Percentiles rank a stretch among this genome's conserved stretches.
Conservation (phyloP, 2,329 filamentous ascomycete species). For the Pleurostoma richardsiae region DNA sequence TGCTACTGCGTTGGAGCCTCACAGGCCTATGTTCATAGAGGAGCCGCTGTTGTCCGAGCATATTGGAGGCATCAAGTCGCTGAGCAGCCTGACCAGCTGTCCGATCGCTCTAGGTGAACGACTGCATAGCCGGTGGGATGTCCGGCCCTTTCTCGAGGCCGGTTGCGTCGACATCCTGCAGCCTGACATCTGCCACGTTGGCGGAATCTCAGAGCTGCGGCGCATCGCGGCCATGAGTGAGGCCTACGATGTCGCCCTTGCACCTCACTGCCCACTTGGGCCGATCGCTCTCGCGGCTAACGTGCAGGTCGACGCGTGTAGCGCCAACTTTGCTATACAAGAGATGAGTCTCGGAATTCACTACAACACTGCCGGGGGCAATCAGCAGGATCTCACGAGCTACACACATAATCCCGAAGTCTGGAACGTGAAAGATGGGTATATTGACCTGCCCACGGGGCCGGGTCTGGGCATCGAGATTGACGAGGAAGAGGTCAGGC, state of each 20-base stretch:
- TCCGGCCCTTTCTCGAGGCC: constrained; percentile 57
- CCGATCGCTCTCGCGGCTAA: constrained; percentile 61
- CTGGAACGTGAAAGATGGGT: constrained; percentile 53
- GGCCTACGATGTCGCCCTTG: constrained; percentile 59
- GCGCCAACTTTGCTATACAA: constrained; percentile 57
- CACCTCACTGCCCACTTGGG: constrained; percentile 60
- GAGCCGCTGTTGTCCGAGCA: constrained; percentile 61
- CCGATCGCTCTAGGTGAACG: constrained; percentile 62
- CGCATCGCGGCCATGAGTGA: constrained; percentile 60
- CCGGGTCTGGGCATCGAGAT: constrained; percentile 57
- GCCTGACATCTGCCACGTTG: constrained; percentile 59
- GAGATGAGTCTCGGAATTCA: constrained; percentile 68
- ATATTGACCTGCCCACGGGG: constrained; percentile 45
- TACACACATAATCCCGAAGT: constrained; percentile 54
- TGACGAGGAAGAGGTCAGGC: constrained; percentile 56
- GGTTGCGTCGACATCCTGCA: constrained; percentile 58
- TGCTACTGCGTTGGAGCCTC: constrained; percentile 55
- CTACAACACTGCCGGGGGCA: constrained; percentile 56
- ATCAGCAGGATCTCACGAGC: constrained; percentile 39
- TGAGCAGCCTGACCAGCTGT: constrained; percentile 47
- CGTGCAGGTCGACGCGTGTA: constrained; percentile 52
- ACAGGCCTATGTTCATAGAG: constrained; percentile 60
- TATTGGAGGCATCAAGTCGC: constrained; percentile 48
- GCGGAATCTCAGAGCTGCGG: constrained; percentile 58
- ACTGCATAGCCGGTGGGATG: constrained; percentile 60